A percentile compares a stretch with the other conserved stretches of the same genome.
These are phyloP conservation scores for Crucibulum cyathiforme DNA, from an alignment of 1,284 basidiomycete species.

Conservation along the genomic window DNA sequence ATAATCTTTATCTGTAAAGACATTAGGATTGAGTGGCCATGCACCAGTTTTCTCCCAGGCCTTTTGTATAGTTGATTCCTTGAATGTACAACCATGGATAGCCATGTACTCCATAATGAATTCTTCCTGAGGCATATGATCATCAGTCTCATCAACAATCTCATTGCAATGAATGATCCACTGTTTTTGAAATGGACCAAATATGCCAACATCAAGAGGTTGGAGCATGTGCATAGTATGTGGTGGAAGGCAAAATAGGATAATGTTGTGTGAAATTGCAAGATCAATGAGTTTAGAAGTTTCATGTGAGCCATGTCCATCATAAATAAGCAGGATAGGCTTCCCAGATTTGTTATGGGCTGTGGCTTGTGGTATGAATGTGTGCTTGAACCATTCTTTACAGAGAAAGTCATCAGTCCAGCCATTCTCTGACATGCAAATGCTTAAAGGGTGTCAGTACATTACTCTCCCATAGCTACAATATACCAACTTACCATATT, in stretches of 20 bases:
- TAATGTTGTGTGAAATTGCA: no score
- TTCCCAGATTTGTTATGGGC: constrained; percentile 1
- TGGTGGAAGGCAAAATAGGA: neutral
- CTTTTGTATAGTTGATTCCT: neutral
- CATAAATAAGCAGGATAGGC: constrained; percentile 9
- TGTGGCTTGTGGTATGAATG: neutral
- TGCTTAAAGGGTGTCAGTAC: neutral
- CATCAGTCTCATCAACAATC: neutral
- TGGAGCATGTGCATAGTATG: neutral
- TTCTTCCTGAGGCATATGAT: neutral
- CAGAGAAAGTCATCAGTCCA: neutral
- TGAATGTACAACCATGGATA: no score
- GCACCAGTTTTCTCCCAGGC: constrained; percentile 1
- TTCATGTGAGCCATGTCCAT: constrained; percentile 10
- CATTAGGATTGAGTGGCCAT: constrained; percentile 1
- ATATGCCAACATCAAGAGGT: constrained; percentile 1
- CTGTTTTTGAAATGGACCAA: neutral
- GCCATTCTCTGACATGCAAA: neutral
- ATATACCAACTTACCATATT: neutral
- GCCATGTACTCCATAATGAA: neutral
- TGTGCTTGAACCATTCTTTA: no score
- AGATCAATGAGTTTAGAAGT: no score
- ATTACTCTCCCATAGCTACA: neutral
- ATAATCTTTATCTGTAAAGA: constrained; percentile 3
- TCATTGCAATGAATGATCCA: neutral